phyloP scores from a whole-genome alignment of 768 basidiomycete species.

The Suillus plorans region DNA sequence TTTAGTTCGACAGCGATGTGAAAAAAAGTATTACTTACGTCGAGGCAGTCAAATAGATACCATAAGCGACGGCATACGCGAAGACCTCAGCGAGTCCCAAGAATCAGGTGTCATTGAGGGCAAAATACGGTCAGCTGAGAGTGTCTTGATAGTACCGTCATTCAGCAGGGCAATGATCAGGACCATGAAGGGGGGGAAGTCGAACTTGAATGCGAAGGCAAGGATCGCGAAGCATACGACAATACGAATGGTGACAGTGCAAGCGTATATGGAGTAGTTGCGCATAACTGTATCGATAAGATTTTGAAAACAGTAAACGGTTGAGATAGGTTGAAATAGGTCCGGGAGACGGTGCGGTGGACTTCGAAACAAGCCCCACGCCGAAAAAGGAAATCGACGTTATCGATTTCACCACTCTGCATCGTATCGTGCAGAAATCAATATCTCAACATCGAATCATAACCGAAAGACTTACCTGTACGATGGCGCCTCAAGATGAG shows the following conservation, averaged over 20 bases:
- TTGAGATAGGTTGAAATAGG: too few relatives aligned
- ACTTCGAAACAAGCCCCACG: too few relatives aligned
- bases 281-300: too few relatives aligned
- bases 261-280: conserved; percentile 97
- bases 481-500: too few relatives aligned
- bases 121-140: conserved; percentile 92
- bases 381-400: too few relatives aligned
- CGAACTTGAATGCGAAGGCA: conserved; percentile 93
- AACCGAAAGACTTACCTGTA: too few relatives aligned
- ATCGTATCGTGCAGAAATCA: too few relatives aligned
- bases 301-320: too few relatives aligned
- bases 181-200: conserved; percentile 99
- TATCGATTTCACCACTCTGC: too few relatives aligned
- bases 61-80: conserved; percentile 93
- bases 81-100: conserved; percentile 98
- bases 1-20: conserved; percentile 10
- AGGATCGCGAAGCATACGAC: conserved; percentile 96
- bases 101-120: conserved; percentile 91
- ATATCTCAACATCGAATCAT: too few relatives aligned
- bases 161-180: conserved; percentile 96
- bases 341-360: too few relatives aligned
- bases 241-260: conserved; percentile 97
- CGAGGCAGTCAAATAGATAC: conserved; percentile 87
- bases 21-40: conserved; percentile 58
- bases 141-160: conserved; percentile 99